Percentiles rank a stretch among this genome's conserved stretches.
These are phyloP conservation scores for Diaporthe vexans DNA, from an alignment of 2,329 filamentous ascomycete species.

Conservation along the genomic window DNA sequence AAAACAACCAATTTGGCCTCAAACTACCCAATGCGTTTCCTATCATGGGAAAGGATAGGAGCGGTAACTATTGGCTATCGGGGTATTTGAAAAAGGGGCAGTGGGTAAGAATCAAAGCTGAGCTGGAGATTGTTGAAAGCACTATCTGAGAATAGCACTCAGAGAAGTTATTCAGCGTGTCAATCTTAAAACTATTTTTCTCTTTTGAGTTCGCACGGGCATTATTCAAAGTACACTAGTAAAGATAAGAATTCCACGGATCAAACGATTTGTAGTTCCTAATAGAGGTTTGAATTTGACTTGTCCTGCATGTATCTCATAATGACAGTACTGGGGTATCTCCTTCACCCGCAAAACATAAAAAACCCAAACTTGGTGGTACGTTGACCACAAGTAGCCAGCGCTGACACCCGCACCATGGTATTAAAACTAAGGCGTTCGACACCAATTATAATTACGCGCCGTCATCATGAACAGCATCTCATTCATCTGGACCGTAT, in stretches of 20 bases:
- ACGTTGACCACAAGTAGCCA: background rate
- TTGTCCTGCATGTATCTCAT: background rate
- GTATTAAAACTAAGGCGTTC: background rate
- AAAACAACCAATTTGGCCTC: slow-evolving; percentile 12
- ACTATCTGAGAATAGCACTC: background rate
- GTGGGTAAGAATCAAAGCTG: slow-evolving; percentile 3
- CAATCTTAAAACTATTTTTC: background rate
- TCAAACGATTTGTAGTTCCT: too few species aligned
- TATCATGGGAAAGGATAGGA: slow-evolving; percentile 19
- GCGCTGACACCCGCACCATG: background rate
- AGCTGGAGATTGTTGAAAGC: background rate
- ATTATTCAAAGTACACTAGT: too few species aligned
- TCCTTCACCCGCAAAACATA: background rate
- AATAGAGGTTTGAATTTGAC: background rate
- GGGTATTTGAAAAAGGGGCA: slow-evolving; percentile 16
- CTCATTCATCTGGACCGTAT: too few species aligned
- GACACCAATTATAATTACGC: slow-evolving; percentile 1
- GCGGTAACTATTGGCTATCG: slow-evolving; percentile 12
- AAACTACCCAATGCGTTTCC: slow-evolving; percentile 24
- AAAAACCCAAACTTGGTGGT: background rate
- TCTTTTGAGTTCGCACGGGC: too few species aligned
- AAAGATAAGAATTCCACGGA: too few species aligned
- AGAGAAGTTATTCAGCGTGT: too few species aligned
- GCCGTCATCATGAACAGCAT: background rate
- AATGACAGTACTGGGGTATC: slow-evolving; percentile 27